Percentiles rank a stretch among this genome's conserved stretches.
Evolutionary conservation across 2,329 filamentous ascomycete species (phyloP).

Genomic region (Bipolaris gigantea): DNA sequence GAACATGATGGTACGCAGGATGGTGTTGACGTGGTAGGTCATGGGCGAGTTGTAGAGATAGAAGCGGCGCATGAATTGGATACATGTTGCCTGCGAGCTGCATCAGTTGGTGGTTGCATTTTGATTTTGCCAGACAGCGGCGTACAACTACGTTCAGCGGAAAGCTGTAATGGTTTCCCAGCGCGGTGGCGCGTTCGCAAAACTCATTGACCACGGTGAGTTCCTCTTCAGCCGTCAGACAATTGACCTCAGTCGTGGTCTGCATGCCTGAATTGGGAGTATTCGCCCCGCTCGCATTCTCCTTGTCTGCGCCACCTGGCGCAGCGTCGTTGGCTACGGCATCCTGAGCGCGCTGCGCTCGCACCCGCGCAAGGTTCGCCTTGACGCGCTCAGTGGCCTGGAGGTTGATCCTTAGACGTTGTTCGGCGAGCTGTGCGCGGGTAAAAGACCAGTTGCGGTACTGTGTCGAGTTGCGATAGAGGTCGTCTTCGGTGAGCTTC

Average conservation of each 20-base stretch:
- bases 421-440: constrained; percentile 66
- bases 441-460: constrained; percentile 93
- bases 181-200: constrained; percentile 61
- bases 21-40: constrained; percentile 89
- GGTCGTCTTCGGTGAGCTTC: constrained; percentile 79
- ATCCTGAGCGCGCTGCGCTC: constrained; percentile 43
- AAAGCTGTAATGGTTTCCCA: constrained; percentile 62
- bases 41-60: constrained; percentile 95
- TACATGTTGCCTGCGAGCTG: constrained; percentile 69
- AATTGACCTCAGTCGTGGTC: constrained; percentile 62
- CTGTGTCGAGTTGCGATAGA: constrained; percentile 88
- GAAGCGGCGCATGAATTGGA: constrained; percentile 89
- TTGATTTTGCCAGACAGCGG: not conserved
- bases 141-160: constrained; percentile 62
- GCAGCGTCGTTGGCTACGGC: constrained; percentile 32
- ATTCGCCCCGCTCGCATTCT: constrained; percentile 32
- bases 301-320: constrained; percentile 37
- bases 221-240: constrained; percentile 83
- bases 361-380: constrained; percentile 57
- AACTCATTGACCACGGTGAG: constrained; percentile 79
- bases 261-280: constrained; percentile 28
- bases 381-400: constrained; percentile 71
- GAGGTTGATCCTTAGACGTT: constrained; percentile 77
- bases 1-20: constrained; percentile 88
- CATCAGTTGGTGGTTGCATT: not conserved